These are phyloP conservation scores for Linnemannia hyalina DNA, from an alignment of 192 early-diverging fungal genomes.

Conservation along the genomic window DNA sequence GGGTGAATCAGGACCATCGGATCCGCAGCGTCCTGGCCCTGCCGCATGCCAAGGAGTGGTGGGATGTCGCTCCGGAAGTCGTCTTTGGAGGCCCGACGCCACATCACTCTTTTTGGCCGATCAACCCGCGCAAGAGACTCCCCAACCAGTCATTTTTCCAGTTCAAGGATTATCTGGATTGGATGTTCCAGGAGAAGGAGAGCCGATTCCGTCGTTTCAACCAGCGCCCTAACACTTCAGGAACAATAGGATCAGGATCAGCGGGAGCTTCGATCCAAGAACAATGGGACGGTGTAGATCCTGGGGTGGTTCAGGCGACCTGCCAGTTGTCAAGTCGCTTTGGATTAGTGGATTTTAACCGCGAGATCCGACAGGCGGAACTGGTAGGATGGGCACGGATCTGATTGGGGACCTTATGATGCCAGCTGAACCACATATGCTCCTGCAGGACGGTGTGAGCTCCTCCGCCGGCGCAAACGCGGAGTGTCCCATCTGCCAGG, in stretches of 20 bases:
- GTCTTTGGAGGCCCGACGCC: conserved; percentile 20
- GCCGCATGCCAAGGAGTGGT: conserved; percentile 14
- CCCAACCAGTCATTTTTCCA: conserved; percentile 23
- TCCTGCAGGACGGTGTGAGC: conserved; percentile 7
- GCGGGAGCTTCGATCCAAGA: background rate
- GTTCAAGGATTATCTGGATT: conserved; percentile 37
- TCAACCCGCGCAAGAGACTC: conserved; percentile 19
- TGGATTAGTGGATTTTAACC: conserved; percentile 34
- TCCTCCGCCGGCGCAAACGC: background rate
- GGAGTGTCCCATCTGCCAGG: conserved; percentile 48
- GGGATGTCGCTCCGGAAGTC: conserved; percentile 14
- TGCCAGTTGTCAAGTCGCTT: conserved; percentile 20
- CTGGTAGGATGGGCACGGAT: conserved; percentile 19
- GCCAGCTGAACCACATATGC: conserved; percentile 25
- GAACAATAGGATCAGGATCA: background rate
- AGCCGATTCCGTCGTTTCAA: conserved; percentile 12
- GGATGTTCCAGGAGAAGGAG: conserved; percentile 43
- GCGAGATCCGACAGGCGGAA: conserved; percentile 32
- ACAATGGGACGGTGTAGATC: conserved; percentile 31
- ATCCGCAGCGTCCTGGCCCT: background rate
- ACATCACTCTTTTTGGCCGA: conserved; percentile 29
- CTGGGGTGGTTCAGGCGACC: conserved; percentile 14
- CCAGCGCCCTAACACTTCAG: background rate
- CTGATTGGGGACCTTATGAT: conserved; percentile 27
- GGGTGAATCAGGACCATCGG: background rate